Base-by-base conservation (phyloP, 768 basidiomycete species). In the Kwoniella sp. region DNA sequence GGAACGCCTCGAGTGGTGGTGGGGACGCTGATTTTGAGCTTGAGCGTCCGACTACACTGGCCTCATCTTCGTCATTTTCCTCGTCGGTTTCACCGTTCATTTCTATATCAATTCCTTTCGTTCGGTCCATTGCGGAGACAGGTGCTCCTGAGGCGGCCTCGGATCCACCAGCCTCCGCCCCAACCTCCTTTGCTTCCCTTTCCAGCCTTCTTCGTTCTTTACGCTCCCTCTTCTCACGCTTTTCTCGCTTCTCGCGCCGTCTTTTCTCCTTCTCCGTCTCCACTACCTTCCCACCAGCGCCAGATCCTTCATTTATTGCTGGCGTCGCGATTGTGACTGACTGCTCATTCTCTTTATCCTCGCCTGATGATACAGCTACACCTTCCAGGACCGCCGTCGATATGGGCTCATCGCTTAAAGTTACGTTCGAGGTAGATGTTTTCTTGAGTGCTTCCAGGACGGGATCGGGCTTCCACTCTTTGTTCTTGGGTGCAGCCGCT, bases 1-100 rank as follows among this genome's bases (percentile, higher is more conserved):
- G 79, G 70, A 81, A 79, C 5, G 79, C 65, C n/a, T 77, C 71
- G 41, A 81, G 70, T 8, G 70, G 66, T 15, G 67, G 64, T 0
- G 67, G 69, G 4, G 67, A 55, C 29, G 65, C n/a, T 53, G 61
- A 51, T 17, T 57, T 47, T 53, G 53, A 37, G 17, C 26, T 61
- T 47, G 47, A 60, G 1, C 55, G 23, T 13, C 56, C 45, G 5
- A 38, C 61, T 12, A 45, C 55, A 7, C 64, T 63, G 30, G 55
- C 38, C 2, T 34, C 50, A 4, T 67, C 65, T 17, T 20, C 52
- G 2, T 55, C 64, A 15, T 51, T 64, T 3, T 55, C 58, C 0
- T 47, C 65, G 4, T 47, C 60, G 28, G 58, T 25, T 5, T 41
- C 52, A 0, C 41, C 66, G 1, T 47, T 55, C 30, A 58, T 38